phyloP scores from a whole-genome alignment of 1,284 basidiomycete species.

The Trichosporon asahii region DNA sequence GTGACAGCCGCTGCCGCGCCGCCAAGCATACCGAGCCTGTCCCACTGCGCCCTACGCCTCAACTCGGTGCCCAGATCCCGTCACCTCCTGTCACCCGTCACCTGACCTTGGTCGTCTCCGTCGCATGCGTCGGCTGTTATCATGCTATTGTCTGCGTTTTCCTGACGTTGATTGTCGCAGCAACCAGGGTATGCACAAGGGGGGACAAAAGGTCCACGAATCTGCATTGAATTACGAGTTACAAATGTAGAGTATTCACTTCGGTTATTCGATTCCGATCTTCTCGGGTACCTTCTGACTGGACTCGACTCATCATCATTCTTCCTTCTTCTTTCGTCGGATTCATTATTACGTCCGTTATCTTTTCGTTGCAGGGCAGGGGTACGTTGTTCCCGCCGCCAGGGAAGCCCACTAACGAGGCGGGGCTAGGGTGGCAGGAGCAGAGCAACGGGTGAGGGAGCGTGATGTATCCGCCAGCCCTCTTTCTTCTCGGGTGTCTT shows the following conservation, averaged over 20 bases:
- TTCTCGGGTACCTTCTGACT: background rate
- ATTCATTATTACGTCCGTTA: background rate
- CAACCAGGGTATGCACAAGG: background rate
- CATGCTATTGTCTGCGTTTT: background rate
- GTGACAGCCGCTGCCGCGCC: background rate
- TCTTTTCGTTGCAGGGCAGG: background rate
- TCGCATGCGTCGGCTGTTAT: background rate
- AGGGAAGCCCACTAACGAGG: background rate
- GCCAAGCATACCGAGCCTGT: background rate
- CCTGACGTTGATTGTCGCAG: background rate
- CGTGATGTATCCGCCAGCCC: background rate
- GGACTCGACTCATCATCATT: background rate
- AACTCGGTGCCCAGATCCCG: background rate
- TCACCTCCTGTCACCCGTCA: background rate
- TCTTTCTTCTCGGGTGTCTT: background rate
- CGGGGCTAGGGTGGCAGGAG: background rate
- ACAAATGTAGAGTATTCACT: background rate
- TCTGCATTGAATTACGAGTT: background rate
- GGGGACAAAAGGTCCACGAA: background rate
- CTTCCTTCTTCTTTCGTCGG: background rate
- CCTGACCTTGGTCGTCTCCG: background rate
- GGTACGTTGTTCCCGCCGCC: too few species aligned
- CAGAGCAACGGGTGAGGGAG: background rate
- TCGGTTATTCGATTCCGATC: background rate
- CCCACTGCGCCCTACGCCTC: background rate